Percentiles rank a stretch among this genome's conserved stretches.
Evolutionary conservation across 495 filamentous ascomycete species (phyloP).

Genomic region (Astrothelium macrocarpum): DNA sequence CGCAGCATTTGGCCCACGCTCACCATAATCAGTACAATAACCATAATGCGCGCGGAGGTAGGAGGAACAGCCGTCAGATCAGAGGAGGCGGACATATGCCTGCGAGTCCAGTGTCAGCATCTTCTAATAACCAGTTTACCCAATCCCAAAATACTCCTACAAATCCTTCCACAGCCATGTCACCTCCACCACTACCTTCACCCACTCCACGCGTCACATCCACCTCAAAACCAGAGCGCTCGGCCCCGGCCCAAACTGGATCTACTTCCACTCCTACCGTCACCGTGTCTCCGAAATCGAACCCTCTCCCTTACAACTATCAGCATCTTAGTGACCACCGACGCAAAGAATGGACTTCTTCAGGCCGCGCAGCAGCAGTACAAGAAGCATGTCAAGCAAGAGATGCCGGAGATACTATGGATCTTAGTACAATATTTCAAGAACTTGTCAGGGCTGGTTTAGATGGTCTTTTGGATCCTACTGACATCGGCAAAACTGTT

Average conservation of each 20-base stretch:
- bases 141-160: not conserved
- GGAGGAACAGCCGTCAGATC: conserved; percentile 24
- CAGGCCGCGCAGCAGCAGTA: conserved; percentile 41
- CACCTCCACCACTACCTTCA: not conserved
- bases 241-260: not conserved
- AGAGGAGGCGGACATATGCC: not conserved
- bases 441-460: conserved; percentile 69
- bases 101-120: not conserved
- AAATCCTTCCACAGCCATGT: conserved; percentile 1
- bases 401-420: conserved; percentile 47
- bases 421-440: conserved; percentile 66
- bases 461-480: conserved; percentile 53
- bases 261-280: conserved; percentile 24
- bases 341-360: not conserved
- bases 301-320: conserved; percentile 39
- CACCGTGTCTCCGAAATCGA: conserved; percentile 24
- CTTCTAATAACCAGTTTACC: not conserved
- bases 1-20: conserved; percentile 49
- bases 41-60: conserved; percentile 37
- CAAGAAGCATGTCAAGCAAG: conserved; percentile 39
- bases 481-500: conserved; percentile 61
- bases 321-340: conserved; percentile 45
- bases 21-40: conserved; percentile 45
- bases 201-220: not conserved
- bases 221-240: not conserved